Percentiles rank a stretch among this genome's conserved stretches.
These are phyloP conservation scores for Ambrosiella cleistominuta DNA, from an alignment of 2,329 filamentous ascomycete genomes.

Conservation along the genomic window DNA sequence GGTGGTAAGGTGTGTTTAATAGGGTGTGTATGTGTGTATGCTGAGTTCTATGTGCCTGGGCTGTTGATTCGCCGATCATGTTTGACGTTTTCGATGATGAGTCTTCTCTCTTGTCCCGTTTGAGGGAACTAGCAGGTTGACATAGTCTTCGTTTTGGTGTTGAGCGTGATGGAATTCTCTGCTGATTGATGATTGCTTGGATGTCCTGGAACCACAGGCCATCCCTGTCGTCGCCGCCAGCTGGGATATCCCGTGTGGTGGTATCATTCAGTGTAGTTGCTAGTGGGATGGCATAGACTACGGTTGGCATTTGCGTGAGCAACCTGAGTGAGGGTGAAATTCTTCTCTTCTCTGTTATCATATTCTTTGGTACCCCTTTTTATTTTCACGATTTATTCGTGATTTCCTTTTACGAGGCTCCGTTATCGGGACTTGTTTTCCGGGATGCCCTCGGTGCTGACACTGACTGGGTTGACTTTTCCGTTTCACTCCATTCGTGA, in stretches of 20 bases:
- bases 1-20: slow-evolving; percentile 30
- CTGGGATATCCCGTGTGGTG: neutral
- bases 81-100: neutral
- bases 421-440: no score
- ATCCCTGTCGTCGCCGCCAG: neutral
- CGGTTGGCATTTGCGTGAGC: no score
- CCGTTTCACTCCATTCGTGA: no score
- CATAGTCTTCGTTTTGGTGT: neutral
- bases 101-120: neutral
- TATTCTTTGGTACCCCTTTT: no score
- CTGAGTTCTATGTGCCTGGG: neutral
- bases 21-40: neutral
- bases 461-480: no score
- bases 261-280: neutral
- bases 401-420: no score
- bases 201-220: neutral
- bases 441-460: no score
- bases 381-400: no score
- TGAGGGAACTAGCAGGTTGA: neutral
- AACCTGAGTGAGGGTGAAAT: no score
- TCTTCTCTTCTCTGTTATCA: no score
- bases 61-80: neutral
- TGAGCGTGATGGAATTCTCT: neutral
- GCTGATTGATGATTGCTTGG: neutral
- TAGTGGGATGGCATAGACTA: neutral